Percentiles rank a stretch among this genome's conserved stretches.
Conservation (phyloP, 2,329 filamentous ascomycete genomes). For the Epichloe baconii region DNA sequence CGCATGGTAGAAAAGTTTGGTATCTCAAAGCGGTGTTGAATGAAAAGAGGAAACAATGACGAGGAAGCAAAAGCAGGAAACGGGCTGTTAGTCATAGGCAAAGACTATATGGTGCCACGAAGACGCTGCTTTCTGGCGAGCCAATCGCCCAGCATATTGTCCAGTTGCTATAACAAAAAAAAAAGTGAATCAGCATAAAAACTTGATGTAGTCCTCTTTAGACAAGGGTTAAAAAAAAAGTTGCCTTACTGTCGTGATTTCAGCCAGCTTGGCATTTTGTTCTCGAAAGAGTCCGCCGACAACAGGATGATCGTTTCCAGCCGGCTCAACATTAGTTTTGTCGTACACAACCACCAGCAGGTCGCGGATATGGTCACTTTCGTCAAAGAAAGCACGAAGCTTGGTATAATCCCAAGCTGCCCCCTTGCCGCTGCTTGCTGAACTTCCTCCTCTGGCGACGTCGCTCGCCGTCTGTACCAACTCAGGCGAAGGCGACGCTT, state of each 20-base stretch:
- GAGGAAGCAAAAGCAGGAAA: not conserved
- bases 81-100: not conserved
- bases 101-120: constrained; percentile 31
- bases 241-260: constrained; percentile 65
- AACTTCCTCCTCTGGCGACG: constrained; percentile 22
- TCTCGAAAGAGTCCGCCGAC: constrained; percentile 71
- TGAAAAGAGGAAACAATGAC: not conserved
- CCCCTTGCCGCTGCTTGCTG: constrained; percentile 20
- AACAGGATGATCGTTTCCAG: constrained; percentile 73
- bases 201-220: not conserved
- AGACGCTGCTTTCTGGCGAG: constrained; percentile 56
- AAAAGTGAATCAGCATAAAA: not conserved
- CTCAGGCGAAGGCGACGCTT: constrained; percentile 53
- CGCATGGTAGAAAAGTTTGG: constrained; percentile 1
- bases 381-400: constrained; percentile 81
- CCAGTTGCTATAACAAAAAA: constrained; percentile 48
- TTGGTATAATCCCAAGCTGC: constrained; percentile 75
- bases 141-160: constrained; percentile 76
- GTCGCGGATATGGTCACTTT: constrained; percentile 77
- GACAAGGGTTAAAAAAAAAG: not conserved
- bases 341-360: constrained; percentile 86
- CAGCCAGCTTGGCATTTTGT: constrained; percentile 72
- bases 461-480: constrained; percentile 34
- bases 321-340: constrained; percentile 69
- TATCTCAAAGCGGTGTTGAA: constrained; percentile 2